Base-by-base conservation (phyloP, 805 yeast species). In the Cyberlindnera euphorbiiphila region DNA sequence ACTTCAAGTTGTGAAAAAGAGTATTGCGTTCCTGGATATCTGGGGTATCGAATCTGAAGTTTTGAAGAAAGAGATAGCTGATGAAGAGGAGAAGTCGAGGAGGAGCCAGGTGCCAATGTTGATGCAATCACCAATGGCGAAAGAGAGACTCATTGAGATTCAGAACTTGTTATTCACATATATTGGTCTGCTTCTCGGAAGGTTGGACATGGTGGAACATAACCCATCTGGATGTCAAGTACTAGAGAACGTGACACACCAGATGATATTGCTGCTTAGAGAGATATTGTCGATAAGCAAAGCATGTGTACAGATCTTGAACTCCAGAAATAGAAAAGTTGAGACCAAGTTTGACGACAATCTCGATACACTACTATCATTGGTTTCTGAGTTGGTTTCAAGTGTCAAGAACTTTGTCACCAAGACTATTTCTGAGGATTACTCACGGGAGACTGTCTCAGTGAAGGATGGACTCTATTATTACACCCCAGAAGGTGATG, bases 161-260 rank as follows among this genome's bases (percentile, higher is more conserved):
- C 72, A 81, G 48, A 72, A 74, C 19, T 64, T 79, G 5, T 52
- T 82, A 12, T 72, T 74, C 49, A 66, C 75, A 1, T 84, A 84
- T 50, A 64, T 83, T 45, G 80, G 82, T 2, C 51, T 85, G 46
- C 72, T 84, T 9, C 67, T 82, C 12, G 94, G 94, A n/a, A 63
- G 94, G 49, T 60, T 85, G 46, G 93, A 85, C 56, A 66, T 85
- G 58, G 76, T 84, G 24, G 93, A 85, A 53, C 82, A 79, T 49
- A 84, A 83, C 53, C 70, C 78, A 4, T 66, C 66, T 13, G 91
- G 91, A 2, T 78, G 87, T 52, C 81, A 80, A 45, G 57, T 78
- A 6, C 57, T 85, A 37, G 89, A 84, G 49, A 67, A 71, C 13
- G 62, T 85, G 12, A 74, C 79, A 3, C 85, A 81, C 49, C 93